phyloP scores from a whole-genome alignment of 306 rosid species.

The Crataegus laevigata region DNA sequence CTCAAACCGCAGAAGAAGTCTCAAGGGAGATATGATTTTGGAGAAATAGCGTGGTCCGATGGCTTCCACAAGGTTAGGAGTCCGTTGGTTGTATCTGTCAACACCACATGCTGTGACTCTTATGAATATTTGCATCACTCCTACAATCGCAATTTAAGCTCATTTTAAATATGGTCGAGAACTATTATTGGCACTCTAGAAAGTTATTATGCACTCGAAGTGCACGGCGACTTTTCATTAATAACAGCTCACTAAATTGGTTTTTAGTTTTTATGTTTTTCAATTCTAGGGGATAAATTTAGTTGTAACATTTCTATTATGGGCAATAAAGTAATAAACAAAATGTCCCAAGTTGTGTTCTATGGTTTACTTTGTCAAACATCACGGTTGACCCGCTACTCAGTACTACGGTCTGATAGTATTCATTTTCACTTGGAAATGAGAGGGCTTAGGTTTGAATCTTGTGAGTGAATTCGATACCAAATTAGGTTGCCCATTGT shows the following conservation, averaged over 20 bases:
- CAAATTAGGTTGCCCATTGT: no score
- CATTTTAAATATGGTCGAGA: neutral
- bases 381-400: no score
- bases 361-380: neutral
- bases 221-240: neutral
- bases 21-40: conserved; percentile 36
- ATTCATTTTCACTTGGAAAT: no score
- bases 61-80: conserved; percentile 33
- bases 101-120: neutral
- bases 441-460: no score
- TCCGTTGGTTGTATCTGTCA: conserved; percentile 28
- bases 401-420: no score
- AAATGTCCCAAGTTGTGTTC: neutral
- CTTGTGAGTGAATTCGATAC: no score
- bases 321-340: neutral
- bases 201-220: no score
- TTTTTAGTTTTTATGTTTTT: neutral
- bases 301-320: neutral
- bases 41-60: conserved; percentile 44
- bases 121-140: neutral
- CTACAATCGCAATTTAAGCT: neutral
- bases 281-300: neutral
- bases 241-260: neutral
- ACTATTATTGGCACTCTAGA: no score
- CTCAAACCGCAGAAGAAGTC: conserved; percentile 24